Evolutionary conservation across 1,284 basidiomycete species (phyloP).

Genomic region (Veloboletus limbatus): DNA sequence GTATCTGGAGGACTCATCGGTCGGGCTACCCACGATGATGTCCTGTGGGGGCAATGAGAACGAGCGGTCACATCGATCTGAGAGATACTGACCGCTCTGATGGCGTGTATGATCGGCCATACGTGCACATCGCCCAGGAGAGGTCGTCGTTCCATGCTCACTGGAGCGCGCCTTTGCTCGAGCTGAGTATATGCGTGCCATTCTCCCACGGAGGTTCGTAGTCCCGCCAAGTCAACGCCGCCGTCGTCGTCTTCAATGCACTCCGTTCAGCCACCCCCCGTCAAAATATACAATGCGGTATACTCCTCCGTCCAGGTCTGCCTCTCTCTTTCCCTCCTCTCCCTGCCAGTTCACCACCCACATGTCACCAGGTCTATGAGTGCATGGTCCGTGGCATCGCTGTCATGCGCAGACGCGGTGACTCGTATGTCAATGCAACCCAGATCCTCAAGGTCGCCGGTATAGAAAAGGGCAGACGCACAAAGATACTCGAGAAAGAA

Average conservation of each 20-base stretch:
- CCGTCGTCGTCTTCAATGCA: constrained; percentile 24
- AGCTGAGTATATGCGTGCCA: neutral
- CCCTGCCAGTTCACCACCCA: constrained; percentile 29
- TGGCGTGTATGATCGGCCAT: constrained; percentile 73
- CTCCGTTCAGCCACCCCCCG: constrained; percentile 51
- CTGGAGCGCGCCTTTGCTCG: too few relatives aligned
- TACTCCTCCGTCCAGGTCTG: constrained; percentile 81
- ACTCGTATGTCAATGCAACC: constrained; percentile 96
- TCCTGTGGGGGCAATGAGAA: constrained; percentile 42
- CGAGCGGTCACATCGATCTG: neutral
- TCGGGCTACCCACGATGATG: constrained; percentile 45
- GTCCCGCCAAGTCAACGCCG: too few relatives aligned
- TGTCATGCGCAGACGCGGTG: constrained; percentile 93
- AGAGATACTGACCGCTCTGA: constrained; percentile 48
- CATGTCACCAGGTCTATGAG: constrained; percentile 72
- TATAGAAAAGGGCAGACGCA: constrained; percentile 93
- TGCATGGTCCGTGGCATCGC: constrained; percentile 98
- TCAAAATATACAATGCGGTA: constrained; percentile 87
- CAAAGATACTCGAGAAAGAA: constrained; percentile 98
- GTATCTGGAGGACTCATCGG: neutral
- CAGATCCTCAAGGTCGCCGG: constrained; percentile 99
- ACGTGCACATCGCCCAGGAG: constrained; percentile 51
- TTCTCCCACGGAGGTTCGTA: constrained; percentile 20
- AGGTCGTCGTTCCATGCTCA: constrained; percentile 40
- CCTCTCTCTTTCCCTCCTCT: constrained; percentile 4